A percentile compares a stretch with the other conserved stretches of the same genome.
These are phyloP conservation scores for Hyaloscypha bicolor DNA, from an alignment of 495 filamentous ascomycete species.

Conservation along the genomic window DNA sequence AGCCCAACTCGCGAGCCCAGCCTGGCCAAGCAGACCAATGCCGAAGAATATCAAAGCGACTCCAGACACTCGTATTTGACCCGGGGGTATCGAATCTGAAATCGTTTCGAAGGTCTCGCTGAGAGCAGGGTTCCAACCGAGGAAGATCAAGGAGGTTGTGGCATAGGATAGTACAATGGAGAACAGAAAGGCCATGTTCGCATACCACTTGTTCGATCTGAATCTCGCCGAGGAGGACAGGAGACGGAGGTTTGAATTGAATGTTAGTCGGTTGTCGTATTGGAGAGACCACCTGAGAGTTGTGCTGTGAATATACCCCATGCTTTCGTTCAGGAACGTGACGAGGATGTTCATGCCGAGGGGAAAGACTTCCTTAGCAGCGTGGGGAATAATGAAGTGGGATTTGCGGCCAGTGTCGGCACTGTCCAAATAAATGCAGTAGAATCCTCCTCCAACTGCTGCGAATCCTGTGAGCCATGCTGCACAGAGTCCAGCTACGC, in stretches of 20 bases:
- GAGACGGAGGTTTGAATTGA: conserved; percentile 29
- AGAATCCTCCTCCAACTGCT: conserved; percentile 16
- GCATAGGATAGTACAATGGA: conserved; percentile 41
- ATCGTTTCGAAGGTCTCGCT: conserved; percentile 5
- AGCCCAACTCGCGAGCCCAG: conserved; percentile 41
- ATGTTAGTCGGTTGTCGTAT: conserved; percentile 22
- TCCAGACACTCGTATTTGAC: conserved; percentile 35
- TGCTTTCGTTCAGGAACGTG: conserved; percentile 21
- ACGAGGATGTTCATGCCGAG: conserved; percentile 24
- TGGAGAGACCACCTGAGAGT: conserved; percentile 23
- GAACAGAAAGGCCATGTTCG: conserved; percentile 36
- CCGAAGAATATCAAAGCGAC: conserved; percentile 40
- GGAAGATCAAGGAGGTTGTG: conserved; percentile 41
- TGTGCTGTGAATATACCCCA: conserved; percentile 23
- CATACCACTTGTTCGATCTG: conserved; percentile 23
- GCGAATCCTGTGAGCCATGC: conserved; percentile 14
- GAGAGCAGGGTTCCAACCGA: conserved; percentile 36
- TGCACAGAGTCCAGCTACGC: conserved; percentile 13
- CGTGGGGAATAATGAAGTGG: conserved; percentile 28
- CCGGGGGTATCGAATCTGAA: conserved; percentile 18
- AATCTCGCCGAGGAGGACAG: conserved; percentile 17
- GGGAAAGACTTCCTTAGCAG: conserved; percentile 22
- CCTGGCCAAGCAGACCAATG: conserved; percentile 38
- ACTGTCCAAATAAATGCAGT: conserved; percentile 11
- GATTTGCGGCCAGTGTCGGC: neutral